Conservation (phyloP, 768 basidiomycete species). For the Serendipita vermifera region DNA sequence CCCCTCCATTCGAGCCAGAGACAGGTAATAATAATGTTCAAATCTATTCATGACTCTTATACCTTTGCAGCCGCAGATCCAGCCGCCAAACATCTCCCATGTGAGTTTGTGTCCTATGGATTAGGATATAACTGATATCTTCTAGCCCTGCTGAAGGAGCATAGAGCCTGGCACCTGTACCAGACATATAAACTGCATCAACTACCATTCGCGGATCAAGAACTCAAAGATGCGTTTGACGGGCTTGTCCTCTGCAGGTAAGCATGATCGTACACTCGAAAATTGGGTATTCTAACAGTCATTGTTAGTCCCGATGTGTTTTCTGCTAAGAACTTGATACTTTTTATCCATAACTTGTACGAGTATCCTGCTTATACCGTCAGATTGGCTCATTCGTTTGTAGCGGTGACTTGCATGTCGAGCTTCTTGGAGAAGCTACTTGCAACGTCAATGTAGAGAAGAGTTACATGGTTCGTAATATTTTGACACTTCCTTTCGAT, state of each 20-base stretch:
- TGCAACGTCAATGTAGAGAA: constrained; percentile 68
- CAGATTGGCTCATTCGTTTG: background rate
- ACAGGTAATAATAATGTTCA: constrained; percentile 38
- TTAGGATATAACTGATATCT: background rate
- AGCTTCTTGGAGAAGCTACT: constrained; percentile 57
- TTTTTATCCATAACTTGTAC: constrained; percentile 94
- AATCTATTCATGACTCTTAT: background rate
- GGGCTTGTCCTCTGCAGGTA: constrained; percentile 86
- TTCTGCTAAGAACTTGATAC: constrained; percentile 51
- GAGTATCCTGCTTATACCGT: constrained; percentile 21
- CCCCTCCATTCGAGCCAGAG: constrained; percentile 70
- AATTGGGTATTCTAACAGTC: constrained; percentile 9
- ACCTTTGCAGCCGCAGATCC: background rate
- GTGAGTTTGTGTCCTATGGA: background rate
- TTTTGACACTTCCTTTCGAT: background rate
- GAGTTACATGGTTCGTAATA: constrained; percentile 59
- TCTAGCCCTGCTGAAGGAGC: constrained; percentile 73
- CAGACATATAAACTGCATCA: constrained; percentile 65
- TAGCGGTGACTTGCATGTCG: constrained; percentile 80
- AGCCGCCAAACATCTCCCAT: background rate
- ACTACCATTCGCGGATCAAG: constrained; percentile 56
- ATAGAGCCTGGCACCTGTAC: constrained; percentile 75
- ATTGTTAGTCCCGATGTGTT: constrained; percentile 56
- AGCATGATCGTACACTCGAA: constrained; percentile 12
- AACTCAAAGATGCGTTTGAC: constrained; percentile 58